A percentile compares a stretch with the other conserved stretches of the same genome.
These are phyloP conservation scores for Podaxis mareebaensis DNA, from an alignment of 768 basidiomycete species.

Conservation along the genomic window DNA sequence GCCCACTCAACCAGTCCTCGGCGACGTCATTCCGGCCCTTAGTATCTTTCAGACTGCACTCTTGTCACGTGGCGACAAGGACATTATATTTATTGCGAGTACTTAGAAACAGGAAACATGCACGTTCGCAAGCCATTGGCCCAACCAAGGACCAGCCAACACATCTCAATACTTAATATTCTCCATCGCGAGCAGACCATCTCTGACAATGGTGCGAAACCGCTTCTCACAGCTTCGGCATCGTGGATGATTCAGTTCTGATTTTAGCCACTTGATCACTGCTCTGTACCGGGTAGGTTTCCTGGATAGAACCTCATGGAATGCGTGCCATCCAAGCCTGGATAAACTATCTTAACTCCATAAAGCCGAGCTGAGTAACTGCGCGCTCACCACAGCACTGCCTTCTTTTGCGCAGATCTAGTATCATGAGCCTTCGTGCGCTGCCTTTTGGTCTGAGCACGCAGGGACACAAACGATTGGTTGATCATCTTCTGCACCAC, in stretches of 20 bases:
- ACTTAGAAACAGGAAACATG: neutral
- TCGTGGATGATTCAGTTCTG: constrained; percentile 50
- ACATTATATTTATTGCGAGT: neutral
- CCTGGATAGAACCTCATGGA: constrained; percentile 60
- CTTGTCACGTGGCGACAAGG: neutral
- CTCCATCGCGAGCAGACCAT: constrained; percentile 36
- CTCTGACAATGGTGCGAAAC: constrained; percentile 49
- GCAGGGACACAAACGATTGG: constrained; percentile 54
- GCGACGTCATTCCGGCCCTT: neutral
- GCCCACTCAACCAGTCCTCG: neutral
- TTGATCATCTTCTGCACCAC: constrained; percentile 62
- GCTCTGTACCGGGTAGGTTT: constrained; percentile 50
- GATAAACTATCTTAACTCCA: constrained; percentile 11
- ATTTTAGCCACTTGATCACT: constrained; percentile 48
- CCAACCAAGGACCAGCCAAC: neutral
- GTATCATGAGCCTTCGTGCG: constrained; percentile 34
- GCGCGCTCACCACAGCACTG: constrained; percentile 60
- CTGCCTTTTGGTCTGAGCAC: constrained; percentile 42
- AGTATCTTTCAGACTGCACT: neutral
- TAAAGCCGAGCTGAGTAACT: neutral
- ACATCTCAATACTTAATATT: constrained; percentile 19
- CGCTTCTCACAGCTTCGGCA: constrained; percentile 42
- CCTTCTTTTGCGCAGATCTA: constrained; percentile 44
- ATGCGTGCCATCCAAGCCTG: constrained; percentile 85
- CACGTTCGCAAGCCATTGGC: neutral